Evolutionary conservation across 139 green algal genomes (phyloP).

Genomic region (Picochlorum sp.): DNA sequence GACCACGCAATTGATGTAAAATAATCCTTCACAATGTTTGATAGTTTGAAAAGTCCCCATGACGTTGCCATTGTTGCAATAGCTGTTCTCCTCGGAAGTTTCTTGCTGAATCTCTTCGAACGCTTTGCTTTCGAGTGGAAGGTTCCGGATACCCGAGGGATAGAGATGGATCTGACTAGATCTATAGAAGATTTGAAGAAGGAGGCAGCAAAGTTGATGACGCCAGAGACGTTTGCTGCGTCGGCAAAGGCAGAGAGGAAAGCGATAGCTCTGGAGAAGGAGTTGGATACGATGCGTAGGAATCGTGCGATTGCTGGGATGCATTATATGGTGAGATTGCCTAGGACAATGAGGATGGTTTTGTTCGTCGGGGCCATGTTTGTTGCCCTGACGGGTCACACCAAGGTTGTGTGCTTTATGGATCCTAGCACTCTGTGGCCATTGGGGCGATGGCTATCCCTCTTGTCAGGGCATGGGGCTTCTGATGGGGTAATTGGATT

Average conservation of each 20-base stretch:
- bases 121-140: background rate
- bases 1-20: no score
- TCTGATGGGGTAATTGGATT: background rate
- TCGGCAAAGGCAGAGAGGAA: slow-evolving; percentile 27
- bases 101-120: background rate
- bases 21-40: no score
- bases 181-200: slow-evolving; percentile 8
- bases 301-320: background rate
- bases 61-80: background rate
- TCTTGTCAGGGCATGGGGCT: background rate
- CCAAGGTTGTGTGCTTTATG: background rate
- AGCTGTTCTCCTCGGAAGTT: background rate
- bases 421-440: slow-evolving; percentile 2
- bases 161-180: background rate
- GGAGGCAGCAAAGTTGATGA: slow-evolving; percentile 19
- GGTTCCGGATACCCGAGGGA: slow-evolving; percentile 3
- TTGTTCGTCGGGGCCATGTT: background rate
- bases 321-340: background rate
- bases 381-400: background rate
- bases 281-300: slow-evolving; percentile 13
- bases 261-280: slow-evolving; percentile 27
- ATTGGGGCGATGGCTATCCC: background rate
- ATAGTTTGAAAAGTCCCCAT: background rate
- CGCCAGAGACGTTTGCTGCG: slow-evolving; percentile 23
- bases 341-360: background rate